Evolutionary conservation across 192 early-diverging fungal species (phyloP), one percentile per base, ranked within the genome.

Genomic region (Entomortierella parvispora): DNA sequence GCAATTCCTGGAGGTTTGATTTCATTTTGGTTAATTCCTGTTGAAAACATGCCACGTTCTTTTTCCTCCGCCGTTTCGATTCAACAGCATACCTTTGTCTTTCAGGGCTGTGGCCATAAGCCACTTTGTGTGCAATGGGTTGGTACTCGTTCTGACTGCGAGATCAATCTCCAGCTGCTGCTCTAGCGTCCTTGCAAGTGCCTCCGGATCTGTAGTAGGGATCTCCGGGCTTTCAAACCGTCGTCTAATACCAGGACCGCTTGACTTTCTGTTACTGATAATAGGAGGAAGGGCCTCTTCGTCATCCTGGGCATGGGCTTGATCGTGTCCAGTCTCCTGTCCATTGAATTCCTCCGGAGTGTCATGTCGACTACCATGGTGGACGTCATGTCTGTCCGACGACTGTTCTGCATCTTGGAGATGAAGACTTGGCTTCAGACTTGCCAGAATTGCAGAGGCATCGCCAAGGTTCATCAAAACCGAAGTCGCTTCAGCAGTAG

Each of bases 121-220:
- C 74, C 74, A 77, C 43, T 77, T 77, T 3, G 74, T 77, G 43
- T 77, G 74, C 23, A 77, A n/a, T 4, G 74, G 74, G 54, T 77
- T 77, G 22, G 47, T 44, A 33, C 74, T 77, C n/a, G 59, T 56
- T n/a, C 62, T 60, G 9, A 51, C 55, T 18, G 47, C 65, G 12
- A 46, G 25, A 59, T 72, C 69, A 2, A 2, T 28, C 8, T 40
- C 33, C n/a, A 57, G 22, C 22, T 45, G 43, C 0, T 65, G 33
- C 40, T 65, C 51, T 18, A 65, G 40, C 18, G 51, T 28, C 2
- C 23, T 18, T 8, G 10, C 28, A 28, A 49, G 34, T 7, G 28
- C n/a, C 37, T 15, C 15, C 0, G 48, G 1, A 3, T 15, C 14
- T 2, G 26, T 9, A 14, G 47, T 22, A 49, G 37, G 12, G 7